Percentiles rank a stretch among this genome's conserved stretches.
phyloP scores from a whole-genome alignment of 106 monocot genomes.

The Alisma plantagoaquatica region DNA sequence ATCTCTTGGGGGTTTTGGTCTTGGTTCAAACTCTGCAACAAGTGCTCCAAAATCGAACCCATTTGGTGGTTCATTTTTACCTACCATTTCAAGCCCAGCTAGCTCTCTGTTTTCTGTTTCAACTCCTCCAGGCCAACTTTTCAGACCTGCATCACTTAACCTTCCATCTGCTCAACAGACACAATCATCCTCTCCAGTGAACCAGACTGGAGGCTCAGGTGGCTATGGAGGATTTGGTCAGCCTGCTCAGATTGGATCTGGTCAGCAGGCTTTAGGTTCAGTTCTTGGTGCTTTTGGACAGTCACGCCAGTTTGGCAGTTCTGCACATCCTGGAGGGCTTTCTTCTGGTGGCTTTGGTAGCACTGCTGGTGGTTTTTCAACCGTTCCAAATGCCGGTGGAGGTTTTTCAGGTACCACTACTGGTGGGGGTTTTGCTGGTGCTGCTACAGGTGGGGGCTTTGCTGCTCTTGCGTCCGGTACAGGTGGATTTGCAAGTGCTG shows the following conservation, averaged over 20 bases:
- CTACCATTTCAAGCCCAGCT: constrained; percentile 13
- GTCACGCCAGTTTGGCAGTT: constrained; percentile 70
- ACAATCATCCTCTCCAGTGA: constrained; percentile 34
- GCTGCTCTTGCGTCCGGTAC: constrained; percentile 22
- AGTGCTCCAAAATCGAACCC: constrained; percentile 57
- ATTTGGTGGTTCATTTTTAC: constrained; percentile 58
- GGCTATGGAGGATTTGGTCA: constrained; percentile 83
- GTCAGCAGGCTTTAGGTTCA: constrained; percentile 72
- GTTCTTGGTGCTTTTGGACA: constrained; percentile 92
- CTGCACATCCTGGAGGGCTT: constrained; percentile 20
- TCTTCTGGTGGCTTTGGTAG: constrained; percentile 22
- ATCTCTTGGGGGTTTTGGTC: constrained; percentile 49
- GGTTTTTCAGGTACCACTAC: constrained; percentile 31
- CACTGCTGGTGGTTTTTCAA: constrained; percentile 1
- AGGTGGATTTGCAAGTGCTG: constrained; percentile 18
- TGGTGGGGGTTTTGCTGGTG: constrained; percentile 33
- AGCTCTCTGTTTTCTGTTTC: constrained; percentile 29
- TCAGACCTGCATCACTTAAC: constrained; percentile 78
- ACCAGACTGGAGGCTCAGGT: constrained; percentile 23
- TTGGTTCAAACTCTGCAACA: constrained; percentile 36
- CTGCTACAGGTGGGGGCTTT: constrained; percentile 50
- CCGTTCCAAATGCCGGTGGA: constrained; percentile 15
- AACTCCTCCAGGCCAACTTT: constrained; percentile 53
- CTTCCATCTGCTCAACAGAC: constrained; percentile 54
- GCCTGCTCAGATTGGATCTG: constrained; percentile 62